Evolutionary conservation across 164 flowering plant genomes (phyloP).

Genomic region (Paratinospora sagittata): DNA sequence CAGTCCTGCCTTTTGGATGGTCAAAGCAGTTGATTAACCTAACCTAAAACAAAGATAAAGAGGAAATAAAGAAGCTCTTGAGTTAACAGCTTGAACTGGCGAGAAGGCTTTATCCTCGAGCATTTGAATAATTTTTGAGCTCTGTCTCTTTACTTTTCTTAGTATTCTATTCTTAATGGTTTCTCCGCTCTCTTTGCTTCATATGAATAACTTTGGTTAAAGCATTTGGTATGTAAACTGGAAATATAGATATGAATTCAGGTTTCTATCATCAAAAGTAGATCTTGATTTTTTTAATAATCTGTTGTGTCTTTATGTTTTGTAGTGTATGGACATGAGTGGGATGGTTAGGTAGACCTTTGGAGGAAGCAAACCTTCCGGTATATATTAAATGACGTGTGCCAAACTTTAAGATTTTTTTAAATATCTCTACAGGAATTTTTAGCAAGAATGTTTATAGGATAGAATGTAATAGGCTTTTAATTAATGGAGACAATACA

Average conservation of each 20-base stretch:
- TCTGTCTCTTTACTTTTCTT: neutral
- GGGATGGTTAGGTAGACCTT: slow-evolving; percentile 6
- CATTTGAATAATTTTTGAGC: neutral
- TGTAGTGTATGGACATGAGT: slow-evolving; percentile 1
- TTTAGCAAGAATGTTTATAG: neutral
- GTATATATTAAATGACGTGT: slow-evolving; percentile 4
- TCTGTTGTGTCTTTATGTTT: neutral
- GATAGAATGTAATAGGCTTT: too few relatives aligned
- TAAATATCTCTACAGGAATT: neutral
- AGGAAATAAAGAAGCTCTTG: neutral
- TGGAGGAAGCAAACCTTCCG: slow-evolving; percentile 6
- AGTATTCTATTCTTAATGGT: neutral
- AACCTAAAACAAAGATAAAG: neutral
- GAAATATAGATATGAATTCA: slow-evolving; percentile 1
- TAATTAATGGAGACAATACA: too few relatives aligned
- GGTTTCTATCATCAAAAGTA: neutral
- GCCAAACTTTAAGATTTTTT: slow-evolving; percentile 5
- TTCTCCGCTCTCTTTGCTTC: neutral
- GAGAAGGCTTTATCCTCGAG: neutral
- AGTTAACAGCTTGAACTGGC: neutral
- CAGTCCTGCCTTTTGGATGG: neutral
- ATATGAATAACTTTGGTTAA: neutral
- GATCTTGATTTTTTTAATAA: neutral
- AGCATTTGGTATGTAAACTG: neutral
- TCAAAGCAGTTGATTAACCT: neutral